phyloP scores from a whole-genome alignment of 164 flowering plant genomes.

The Platanus orientalis region DNA sequence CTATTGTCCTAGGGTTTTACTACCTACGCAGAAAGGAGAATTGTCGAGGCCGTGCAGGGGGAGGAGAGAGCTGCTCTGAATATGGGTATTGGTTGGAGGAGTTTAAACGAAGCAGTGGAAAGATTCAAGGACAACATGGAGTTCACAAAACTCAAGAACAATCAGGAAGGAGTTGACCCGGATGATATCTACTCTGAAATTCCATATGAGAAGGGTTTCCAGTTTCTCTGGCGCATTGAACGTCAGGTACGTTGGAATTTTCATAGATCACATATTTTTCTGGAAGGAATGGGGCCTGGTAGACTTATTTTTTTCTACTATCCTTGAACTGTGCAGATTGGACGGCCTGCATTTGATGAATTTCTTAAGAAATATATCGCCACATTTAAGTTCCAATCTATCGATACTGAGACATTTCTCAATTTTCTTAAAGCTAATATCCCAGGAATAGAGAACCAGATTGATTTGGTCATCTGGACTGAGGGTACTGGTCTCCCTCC shows the following conservation, averaged over 20 bases:
- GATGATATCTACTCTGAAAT: constrained; percentile 86
- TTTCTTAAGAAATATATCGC: constrained; percentile 85
- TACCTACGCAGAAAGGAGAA: constrained; percentile 93
- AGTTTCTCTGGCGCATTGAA: constrained; percentile 93
- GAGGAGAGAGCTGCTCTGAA: constrained; percentile 74
- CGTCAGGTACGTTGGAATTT: constrained; percentile 51
- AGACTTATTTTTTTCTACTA: not conserved
- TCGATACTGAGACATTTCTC: constrained; percentile 85
- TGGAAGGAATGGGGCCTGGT: not conserved
- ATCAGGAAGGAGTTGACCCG: constrained; percentile 94
- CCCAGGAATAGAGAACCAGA: constrained; percentile 75
- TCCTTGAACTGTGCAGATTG: constrained; percentile 51
- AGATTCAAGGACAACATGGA: constrained; percentile 91
- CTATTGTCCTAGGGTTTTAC: constrained; percentile 66
- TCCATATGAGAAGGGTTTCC: constrained; percentile 98
- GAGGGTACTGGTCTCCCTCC: constrained; percentile 92
- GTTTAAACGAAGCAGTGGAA: constrained; percentile 65
- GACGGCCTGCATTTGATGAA: constrained; percentile 88
- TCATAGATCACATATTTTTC: not conserved
- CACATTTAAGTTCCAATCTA: constrained; percentile 88
- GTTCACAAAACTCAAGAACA: constrained; percentile 85
- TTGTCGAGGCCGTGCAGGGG: constrained; percentile 92
- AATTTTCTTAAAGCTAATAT: constrained; percentile 70
- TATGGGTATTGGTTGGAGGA: constrained; percentile 94
- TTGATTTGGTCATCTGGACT: constrained; percentile 71